Conservation (phyloP, 2,329 filamentous ascomycete genomes). For the Orbilia ellipsospora region DNA sequence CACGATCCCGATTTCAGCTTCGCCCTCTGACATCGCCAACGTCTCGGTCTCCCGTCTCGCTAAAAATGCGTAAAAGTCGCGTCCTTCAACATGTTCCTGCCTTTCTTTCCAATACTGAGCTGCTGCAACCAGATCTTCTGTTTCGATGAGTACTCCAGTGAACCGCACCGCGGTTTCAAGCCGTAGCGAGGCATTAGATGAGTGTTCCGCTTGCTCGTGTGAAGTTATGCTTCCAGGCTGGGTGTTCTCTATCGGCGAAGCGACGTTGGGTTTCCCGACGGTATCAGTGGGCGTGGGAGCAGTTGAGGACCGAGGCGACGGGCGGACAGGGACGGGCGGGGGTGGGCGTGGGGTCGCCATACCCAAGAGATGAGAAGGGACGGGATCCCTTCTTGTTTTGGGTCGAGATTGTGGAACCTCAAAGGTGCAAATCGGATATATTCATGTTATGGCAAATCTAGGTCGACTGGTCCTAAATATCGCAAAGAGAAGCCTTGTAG, state of each 20-base stretch:
- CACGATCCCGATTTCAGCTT: neutral
- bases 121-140: constrained; percentile 28
- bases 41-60: constrained; percentile 5
- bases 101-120: constrained; percentile 25
- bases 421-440: no score
- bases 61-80: constrained; percentile 35
- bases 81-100: constrained; percentile 45
- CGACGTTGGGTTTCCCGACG: neutral
- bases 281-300: constrained; percentile 14
- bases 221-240: constrained; percentile 17
- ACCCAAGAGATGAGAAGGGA: no score
- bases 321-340: constrained; percentile 7
- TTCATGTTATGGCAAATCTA: no score
- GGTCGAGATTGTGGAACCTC: no score
- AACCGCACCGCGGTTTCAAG: constrained; percentile 45
- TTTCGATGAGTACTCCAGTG: constrained; percentile 12
- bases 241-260: constrained; percentile 19
- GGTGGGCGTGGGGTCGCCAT: neutral
- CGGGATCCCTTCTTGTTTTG: no score
- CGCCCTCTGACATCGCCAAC: no score
- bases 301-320: neutral
- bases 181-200: constrained; percentile 14
- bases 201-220: constrained; percentile 35
- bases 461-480: no score
- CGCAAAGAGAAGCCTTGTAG: no score